Conservation (phyloP, 192 early-diverging fungal genomes). For the Kappamyces sp. region DNA sequence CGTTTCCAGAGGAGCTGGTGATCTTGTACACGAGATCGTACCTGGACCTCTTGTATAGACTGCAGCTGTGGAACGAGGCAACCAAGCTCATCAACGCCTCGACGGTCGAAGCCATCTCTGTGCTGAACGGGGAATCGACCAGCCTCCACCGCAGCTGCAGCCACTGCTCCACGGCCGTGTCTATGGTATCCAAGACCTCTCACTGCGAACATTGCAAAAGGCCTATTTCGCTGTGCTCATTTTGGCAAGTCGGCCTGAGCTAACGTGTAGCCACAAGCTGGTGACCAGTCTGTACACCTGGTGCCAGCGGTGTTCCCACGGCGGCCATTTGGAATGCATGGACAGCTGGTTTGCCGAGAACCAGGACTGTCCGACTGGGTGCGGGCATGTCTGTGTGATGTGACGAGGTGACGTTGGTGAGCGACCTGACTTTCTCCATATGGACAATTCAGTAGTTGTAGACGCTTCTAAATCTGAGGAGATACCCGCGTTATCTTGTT, state of each 20-base stretch:
- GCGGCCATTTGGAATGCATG: slow-evolving; percentile 69
- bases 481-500: no score
- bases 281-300: slow-evolving; percentile 69
- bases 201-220: slow-evolving; percentile 64
- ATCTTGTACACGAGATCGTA: slow-evolving; percentile 67
- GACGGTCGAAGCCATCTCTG: slow-evolving; percentile 32
- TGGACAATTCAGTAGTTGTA: no score
- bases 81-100: slow-evolving; percentile 55
- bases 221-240: slow-evolving; percentile 57
- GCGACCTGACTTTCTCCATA: no score
- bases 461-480: no score
- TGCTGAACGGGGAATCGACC: slow-evolving; percentile 61
- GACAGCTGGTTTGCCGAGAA: slow-evolving; percentile 58
- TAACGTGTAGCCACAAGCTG: slow-evolving; percentile 52
- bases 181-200: slow-evolving; percentile 47
- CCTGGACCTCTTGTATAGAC: slow-evolving; percentile 65
- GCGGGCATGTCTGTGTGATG: slow-evolving; percentile 59
- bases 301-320: slow-evolving; percentile 78
- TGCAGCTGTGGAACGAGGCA: slow-evolving; percentile 65
- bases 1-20: slow-evolving; percentile 38
- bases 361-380: slow-evolving; percentile 67
- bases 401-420: no score
- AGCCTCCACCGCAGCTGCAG: slow-evolving; percentile 66
- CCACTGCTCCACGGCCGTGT: slow-evolving; percentile 58
- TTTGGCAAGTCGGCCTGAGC: slow-evolving; percentile 46